Evolutionary conservation across 257 asterid genomes (phyloP), one percentile per base, ranked within the genome.

Genomic region (Paraleonurus japonicus): DNA sequence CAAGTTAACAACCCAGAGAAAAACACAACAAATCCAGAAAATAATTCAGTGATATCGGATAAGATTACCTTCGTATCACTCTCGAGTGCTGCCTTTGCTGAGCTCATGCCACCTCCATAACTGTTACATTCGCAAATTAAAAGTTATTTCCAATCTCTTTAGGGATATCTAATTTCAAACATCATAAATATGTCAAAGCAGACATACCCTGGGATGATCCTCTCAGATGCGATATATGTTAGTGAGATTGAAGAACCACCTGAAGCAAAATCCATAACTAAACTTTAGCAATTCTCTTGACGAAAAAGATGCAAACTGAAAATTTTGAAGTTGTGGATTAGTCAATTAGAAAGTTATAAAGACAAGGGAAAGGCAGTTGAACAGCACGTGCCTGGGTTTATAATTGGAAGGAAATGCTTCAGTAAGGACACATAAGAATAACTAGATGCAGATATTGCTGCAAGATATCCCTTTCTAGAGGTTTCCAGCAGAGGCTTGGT

Each of bases 71-170:
- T 89, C 9, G 96, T 92, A 78, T 92, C 97, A 69, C 97, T 87
- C 85, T 92, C 96, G 4, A 92, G 81, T 4, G 93, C 97, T 20
- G 97, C 95, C 81, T 92, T 92, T 10, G 97, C 95, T 9, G 97
- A 92, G 78, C 96, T 92, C 97, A 92, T 92, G 54, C 96, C 97
- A 45, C 97, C 97, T 72, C 97, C 97, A 69, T 92, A 92, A 65
- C 96, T 89, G 78, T 26, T 53, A 27, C 45, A 50, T 59, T 26
- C 13, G 10, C 45, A 78, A 26, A 55, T 66, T 22, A 66, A 50
- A 24, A 70, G 71, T 39, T n/a, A 33, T 28, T 8, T 47, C 13
- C 30, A 43, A 26, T 70, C 55, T 54, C 13, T 59, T 19, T 17
- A 58, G 28, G 55, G 69, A 62, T 26, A 20, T 26, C 17, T 45